Percentiles rank a stretch among this genome's conserved stretches.
Conservation (phyloP, 805 yeast species). For the Lipomyces yamadae region DNA sequence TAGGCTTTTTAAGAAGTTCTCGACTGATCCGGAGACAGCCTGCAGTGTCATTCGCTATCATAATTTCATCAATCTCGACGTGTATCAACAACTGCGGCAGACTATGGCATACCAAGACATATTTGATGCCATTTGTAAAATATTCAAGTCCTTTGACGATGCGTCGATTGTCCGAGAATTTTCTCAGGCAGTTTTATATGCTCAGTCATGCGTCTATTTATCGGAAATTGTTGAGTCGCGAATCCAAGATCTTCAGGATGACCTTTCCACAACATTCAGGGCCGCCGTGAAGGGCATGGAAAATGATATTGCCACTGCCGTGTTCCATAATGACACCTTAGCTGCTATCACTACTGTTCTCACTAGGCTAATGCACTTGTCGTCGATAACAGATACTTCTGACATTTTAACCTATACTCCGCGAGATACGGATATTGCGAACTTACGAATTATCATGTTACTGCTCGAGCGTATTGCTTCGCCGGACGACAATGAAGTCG, state of each 20-base stretch:
- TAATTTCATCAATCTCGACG: conserved; percentile 37
- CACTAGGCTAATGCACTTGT: conserved; percentile 14
- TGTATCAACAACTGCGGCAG: conserved; percentile 34
- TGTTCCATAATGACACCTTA: conserved; percentile 6
- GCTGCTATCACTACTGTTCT: background rate
- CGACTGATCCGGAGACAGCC: conserved; percentile 37
- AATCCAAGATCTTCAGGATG: conserved; percentile 26
- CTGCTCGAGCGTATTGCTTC: conserved; percentile 17
- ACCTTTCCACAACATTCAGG: conserved; percentile 11
- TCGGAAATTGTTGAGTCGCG: conserved; percentile 24
- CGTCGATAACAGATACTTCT: conserved; percentile 16
- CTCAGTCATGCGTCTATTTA: conserved; percentile 22
- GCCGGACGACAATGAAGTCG: conserved; percentile 7
- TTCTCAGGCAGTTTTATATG: conserved; percentile 15
- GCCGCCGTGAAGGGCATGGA: background rate
- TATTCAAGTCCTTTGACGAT: conserved; percentile 19
- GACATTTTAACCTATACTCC: conserved; percentile 15
- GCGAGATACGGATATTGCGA: conserved; percentile 15
- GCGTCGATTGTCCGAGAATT: conserved; percentile 24
- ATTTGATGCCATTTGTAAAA: conserved; percentile 31
- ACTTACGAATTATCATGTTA: background rate
- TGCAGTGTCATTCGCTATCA: conserved; percentile 37
- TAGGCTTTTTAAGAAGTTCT: conserved; percentile 39
- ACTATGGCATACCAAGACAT: conserved; percentile 40
- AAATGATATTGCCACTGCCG: conserved; percentile 17